phyloP scores from a whole-genome alignment of 2,329 filamentous ascomycete genomes.

The Fusarium virguliforme region DNA sequence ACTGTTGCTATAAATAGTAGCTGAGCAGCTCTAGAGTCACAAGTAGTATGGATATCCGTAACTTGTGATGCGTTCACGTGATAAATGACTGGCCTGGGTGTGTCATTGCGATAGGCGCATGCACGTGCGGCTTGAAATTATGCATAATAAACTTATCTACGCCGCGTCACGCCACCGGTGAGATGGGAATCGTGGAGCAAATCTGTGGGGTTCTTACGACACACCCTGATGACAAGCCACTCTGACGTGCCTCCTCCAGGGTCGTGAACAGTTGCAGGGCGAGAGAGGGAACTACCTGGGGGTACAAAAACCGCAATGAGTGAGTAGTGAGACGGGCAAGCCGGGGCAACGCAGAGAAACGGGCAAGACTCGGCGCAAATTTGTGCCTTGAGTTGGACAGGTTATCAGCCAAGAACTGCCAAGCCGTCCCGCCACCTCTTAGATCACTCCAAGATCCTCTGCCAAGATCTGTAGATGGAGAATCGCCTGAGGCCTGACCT shows the following conservation, averaged over 20 bases:
- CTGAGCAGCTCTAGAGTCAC: too few species aligned
- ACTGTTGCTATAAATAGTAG: too few species aligned
- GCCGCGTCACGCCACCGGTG: background rate
- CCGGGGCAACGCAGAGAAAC: background rate
- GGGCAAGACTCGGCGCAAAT: background rate
- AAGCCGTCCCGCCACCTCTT: background rate
- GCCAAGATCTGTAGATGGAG: background rate
- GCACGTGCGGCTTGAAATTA: background rate
- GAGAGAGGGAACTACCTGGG: background rate
- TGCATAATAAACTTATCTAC: background rate
- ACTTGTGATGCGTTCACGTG: background rate
- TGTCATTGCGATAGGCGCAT: background rate
- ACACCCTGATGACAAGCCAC: background rate
- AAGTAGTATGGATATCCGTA: too few species aligned
- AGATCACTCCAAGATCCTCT: background rate
- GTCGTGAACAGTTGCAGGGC: background rate
- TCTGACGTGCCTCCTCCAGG: background rate
- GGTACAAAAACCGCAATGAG: background rate
- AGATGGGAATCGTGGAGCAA: background rate
- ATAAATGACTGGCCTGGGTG: background rate
- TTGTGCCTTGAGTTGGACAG: background rate
- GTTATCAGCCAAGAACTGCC: background rate
- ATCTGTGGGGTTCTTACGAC: conserved; percentile 3
- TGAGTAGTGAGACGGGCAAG: background rate
- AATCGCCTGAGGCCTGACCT: background rate